Conservation (phyloP, 2,329 filamentous ascomycete species). For the Teratosphaeria epicoccoides region DNA sequence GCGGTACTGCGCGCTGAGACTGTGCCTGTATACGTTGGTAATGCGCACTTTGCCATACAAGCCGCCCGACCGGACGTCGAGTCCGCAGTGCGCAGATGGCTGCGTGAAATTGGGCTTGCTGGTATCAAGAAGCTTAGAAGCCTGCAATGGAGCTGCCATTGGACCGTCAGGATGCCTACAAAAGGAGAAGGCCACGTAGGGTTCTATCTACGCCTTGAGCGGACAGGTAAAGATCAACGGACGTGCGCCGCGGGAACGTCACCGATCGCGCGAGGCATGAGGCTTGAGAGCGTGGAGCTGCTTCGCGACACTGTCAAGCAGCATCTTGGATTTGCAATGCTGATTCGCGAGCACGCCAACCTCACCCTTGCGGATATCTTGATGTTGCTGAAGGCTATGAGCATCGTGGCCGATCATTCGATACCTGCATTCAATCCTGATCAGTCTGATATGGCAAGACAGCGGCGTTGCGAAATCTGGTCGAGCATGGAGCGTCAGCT, state of each 20-base stretch:
- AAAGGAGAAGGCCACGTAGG: slow-evolving; percentile 19
- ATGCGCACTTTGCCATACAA: slow-evolving; percentile 13
- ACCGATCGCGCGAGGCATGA: slow-evolving; percentile 11
- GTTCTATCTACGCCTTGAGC: slow-evolving; percentile 16
- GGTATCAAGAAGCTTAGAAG: slow-evolving; percentile 9
- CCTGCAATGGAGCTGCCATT: slow-evolving; percentile 17
- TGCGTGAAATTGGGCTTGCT: slow-evolving; percentile 6
- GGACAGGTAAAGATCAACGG: slow-evolving; percentile 4
- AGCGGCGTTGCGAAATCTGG: slow-evolving; percentile 4
- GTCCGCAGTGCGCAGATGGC: slow-evolving; percentile 7
- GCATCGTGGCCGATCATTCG: slow-evolving; percentile 15
- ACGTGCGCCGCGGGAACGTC: slow-evolving; percentile 8
- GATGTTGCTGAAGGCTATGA: slow-evolving; percentile 13
- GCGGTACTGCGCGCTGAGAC: slow-evolving; percentile 13
- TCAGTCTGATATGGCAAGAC: slow-evolving; percentile 5
- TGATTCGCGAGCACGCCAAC: neutral
- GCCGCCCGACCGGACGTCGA: slow-evolving; percentile 5
- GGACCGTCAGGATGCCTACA: slow-evolving; percentile 11
- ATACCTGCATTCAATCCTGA: slow-evolving; percentile 8
- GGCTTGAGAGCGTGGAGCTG: slow-evolving; percentile 15
- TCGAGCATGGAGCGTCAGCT: slow-evolving; percentile 6
- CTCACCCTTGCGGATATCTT: slow-evolving; percentile 7
- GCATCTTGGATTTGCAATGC: neutral
- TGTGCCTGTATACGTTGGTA: slow-evolving; percentile 12
- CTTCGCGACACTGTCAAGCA: slow-evolving; percentile 10